Evolutionary conservation across 129 eudicot species (phyloP).

Genomic region (Chrysanthemum makinoi): DNA sequence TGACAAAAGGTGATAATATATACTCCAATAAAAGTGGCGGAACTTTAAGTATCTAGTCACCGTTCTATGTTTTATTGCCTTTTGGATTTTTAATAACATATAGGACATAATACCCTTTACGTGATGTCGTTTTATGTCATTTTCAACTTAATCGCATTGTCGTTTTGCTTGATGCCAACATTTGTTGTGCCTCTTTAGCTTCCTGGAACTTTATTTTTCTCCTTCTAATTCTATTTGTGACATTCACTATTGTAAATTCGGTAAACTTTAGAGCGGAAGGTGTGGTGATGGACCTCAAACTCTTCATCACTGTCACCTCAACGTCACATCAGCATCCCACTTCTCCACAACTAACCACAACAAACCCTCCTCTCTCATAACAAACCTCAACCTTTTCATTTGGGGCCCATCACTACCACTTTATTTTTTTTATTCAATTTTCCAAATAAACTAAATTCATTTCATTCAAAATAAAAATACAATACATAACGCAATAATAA

Average conservation of each 20-base stretch:
- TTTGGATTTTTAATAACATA: slow-evolving; percentile 10
- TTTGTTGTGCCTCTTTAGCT: slow-evolving; percentile 2
- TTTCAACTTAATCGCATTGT: slow-evolving; percentile 27
- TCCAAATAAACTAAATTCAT: too few relatives aligned
- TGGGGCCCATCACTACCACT: too few relatives aligned
- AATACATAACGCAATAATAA: too few relatives aligned
- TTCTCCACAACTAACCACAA: too few relatives aligned
- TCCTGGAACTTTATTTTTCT: neutral
- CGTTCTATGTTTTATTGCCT: slow-evolving; percentile 1
- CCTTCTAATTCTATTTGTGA: neutral
- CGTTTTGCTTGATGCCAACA: slow-evolving; percentile 26
- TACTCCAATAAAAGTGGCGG: slow-evolving; percentile 11
- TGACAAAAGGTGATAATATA: neutral
- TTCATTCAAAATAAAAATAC: too few relatives aligned
- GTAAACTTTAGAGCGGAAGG: too few relatives aligned
- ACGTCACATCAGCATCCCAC: too few relatives aligned
- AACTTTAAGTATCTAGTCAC: slow-evolving; percentile 29
- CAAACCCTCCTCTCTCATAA: too few relatives aligned
- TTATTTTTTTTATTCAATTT: too few relatives aligned
- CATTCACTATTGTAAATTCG: neutral
- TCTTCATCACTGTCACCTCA: too few relatives aligned
- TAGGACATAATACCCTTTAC: slow-evolving; percentile 27
- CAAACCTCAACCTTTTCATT: too few relatives aligned
- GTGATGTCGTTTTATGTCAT: slow-evolving; percentile 20
- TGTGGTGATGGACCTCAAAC: too few relatives aligned